Evolutionary conservation across 306 rosid species (phyloP), one percentile per base, ranked within the genome.

Genomic region (Trichosanthes truncata): DNA sequence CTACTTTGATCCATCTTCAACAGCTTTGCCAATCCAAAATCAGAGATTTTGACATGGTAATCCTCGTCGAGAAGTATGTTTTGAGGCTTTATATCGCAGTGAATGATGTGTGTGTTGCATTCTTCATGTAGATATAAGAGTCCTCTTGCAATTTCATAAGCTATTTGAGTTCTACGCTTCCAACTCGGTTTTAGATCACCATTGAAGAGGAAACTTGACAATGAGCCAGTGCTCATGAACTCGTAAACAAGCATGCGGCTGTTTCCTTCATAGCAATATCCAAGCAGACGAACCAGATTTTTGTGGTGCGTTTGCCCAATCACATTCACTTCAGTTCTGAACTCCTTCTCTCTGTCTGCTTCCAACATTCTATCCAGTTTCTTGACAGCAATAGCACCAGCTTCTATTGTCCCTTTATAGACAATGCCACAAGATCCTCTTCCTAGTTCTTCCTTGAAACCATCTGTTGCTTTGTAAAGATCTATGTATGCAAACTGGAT

Each of bases 1-100:
- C 77, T 71, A 45, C 77, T 71, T 45, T 45, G 77, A 25, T 71
- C 38, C 23, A 71, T 25, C 38, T 71, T 71, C 18, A 71, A 14
- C 83, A 84, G 81, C 82, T 87, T 87, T 4, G 85, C 83, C 79
- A 80, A 43, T 45, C 84, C 87, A 2, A 87, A 84, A 51, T 87
- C 89, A 13, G 86, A 46, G 10, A 80, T 84, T 41, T 66, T 66
- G 3, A 84, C 84, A 38, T 53, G 52, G 78, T 41, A 87, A 20
- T 57, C 10, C 8, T 82, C 88, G 31, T 87, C 84, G 1, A 86
- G 82, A 79, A 83, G 87, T 45, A 86, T 86, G 83, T 66, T 66
- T 20, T 66, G 74, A 36, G 74, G 74, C 74, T 66, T 66, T 66
- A 66, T 69, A 5, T 69, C 87, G 9, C 85, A 86, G 5, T 84